phyloP scores from a whole-genome alignment of 352 stramenopile genomes.

The Phytophthora pisi region DNA sequence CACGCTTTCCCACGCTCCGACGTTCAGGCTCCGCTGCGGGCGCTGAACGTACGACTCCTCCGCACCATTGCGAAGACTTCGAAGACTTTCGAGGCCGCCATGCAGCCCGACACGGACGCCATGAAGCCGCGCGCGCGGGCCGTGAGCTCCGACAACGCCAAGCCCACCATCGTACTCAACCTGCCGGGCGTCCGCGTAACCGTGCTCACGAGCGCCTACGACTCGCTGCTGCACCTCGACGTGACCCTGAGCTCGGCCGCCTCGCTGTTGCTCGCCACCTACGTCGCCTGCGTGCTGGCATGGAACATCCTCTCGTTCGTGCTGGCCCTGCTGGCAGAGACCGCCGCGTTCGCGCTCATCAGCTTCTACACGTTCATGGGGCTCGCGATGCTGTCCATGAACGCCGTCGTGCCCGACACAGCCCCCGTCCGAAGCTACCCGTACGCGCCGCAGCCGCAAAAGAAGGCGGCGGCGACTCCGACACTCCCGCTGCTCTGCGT shows the following conservation, averaged over 20 bases:
- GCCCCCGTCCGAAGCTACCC: slow-evolving; percentile 11
- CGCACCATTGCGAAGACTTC: slow-evolving; percentile 23
- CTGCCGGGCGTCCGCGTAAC: slow-evolving; percentile 64
- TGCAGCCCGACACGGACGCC: slow-evolving; percentile 21
- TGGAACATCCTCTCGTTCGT: slow-evolving; percentile 36
- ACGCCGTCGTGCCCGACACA: slow-evolving; percentile 10
- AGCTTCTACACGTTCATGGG: slow-evolving; percentile 61
- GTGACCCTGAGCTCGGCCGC: slow-evolving; percentile 34
- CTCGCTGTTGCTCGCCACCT: slow-evolving; percentile 35
- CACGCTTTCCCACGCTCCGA: slow-evolving; percentile 4
- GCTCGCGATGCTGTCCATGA: slow-evolving; percentile 44
- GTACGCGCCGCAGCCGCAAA: neutral
- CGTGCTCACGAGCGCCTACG: slow-evolving; percentile 39
- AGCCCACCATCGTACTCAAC: slow-evolving; percentile 62
- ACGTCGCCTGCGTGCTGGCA: slow-evolving; percentile 36
- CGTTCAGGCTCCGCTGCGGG: slow-evolving; percentile 26
- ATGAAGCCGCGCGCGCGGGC: slow-evolving; percentile 25
- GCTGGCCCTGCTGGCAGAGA: slow-evolving; percentile 35
- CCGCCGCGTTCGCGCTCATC: slow-evolving; percentile 45
- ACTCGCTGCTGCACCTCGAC: slow-evolving; percentile 35
- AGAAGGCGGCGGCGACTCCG: slow-evolving; percentile 5
- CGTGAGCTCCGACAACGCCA: slow-evolving; percentile 32
- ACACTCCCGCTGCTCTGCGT: slow-evolving; percentile 43
- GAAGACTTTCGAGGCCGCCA: slow-evolving; percentile 20
- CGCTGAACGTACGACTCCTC: slow-evolving; percentile 23